phyloP scores from a whole-genome alignment of 2,329 filamentous ascomycete species.

The Gaeumannomyces sp. region DNA sequence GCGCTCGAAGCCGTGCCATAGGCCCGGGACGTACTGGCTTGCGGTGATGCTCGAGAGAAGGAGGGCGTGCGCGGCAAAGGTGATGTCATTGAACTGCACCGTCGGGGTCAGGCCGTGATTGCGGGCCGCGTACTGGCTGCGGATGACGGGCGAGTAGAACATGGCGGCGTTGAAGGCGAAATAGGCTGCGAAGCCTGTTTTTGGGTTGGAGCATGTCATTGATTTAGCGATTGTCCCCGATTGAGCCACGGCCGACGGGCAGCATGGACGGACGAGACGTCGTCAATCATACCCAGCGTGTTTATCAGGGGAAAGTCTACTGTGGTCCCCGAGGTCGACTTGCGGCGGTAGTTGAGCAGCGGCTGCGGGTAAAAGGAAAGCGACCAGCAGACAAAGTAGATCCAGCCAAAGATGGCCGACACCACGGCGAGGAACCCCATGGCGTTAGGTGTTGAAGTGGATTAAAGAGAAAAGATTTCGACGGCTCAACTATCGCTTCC shows the following conservation, averaged over 20 bases:
- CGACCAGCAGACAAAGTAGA: constrained; percentile 74
- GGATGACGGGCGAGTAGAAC: constrained; percentile 72
- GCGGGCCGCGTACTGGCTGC: constrained; percentile 75
- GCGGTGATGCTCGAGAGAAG: constrained; percentile 66
- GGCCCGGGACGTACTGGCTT: constrained; percentile 60
- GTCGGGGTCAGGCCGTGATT: constrained; percentile 72
- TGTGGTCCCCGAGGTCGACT: constrained; percentile 74
- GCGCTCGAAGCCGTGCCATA: constrained; percentile 65
- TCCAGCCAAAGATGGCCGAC: constrained; percentile 63
- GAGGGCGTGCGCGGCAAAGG: constrained; percentile 78
- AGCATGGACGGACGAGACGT: background rate
- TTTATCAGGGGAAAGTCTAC: constrained; percentile 84
- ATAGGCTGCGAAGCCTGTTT: constrained; percentile 65
- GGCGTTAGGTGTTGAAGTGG: too few species aligned
- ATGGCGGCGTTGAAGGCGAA: constrained; percentile 68
- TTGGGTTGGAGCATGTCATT: background rate
- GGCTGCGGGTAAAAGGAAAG: constrained; percentile 90
- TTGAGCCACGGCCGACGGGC: too few species aligned
- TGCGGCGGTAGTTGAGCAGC: constrained; percentile 69
- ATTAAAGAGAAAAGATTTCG: too few species aligned
- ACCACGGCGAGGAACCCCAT: constrained; percentile 37
- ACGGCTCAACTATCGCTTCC: too few species aligned
- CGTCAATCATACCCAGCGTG: constrained; percentile 39
- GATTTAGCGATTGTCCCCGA: background rate
- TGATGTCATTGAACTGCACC: constrained; percentile 83